phyloP scores from a whole-genome alignment of 2,329 filamentous ascomycete genomes.

The Juglanconis sp. region DNA sequence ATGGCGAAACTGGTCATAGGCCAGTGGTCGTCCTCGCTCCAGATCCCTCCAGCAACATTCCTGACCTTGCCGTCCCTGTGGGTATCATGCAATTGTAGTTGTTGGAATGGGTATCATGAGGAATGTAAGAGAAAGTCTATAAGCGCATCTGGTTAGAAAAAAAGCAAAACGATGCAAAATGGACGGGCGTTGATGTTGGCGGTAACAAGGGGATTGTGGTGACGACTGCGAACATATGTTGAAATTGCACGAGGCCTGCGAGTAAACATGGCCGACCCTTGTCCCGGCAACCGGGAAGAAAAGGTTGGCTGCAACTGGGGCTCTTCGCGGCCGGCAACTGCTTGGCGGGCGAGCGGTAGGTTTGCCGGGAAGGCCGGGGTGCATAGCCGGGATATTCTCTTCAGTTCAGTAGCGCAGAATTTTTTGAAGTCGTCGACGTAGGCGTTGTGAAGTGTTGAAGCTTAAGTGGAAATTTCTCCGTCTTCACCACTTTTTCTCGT shows the following conservation, averaged over 20 bases:
- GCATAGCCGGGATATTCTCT: slow-evolving; percentile 2
- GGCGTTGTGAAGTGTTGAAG: background rate
- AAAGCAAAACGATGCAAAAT: background rate
- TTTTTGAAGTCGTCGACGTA: slow-evolving; percentile 19
- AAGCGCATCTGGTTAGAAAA: background rate
- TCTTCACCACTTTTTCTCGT: slow-evolving; percentile 4
- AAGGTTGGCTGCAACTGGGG: no score
- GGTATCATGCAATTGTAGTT: background rate
- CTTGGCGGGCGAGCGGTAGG: background rate
- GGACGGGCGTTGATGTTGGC: background rate
- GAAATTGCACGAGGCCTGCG: background rate
- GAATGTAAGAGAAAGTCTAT: background rate
- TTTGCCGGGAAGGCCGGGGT: slow-evolving; percentile 12
- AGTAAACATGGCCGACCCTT: background rate
- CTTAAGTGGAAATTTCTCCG: slow-evolving; percentile 5
- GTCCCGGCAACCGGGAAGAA: background rate
- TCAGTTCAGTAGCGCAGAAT: slow-evolving; percentile 15
- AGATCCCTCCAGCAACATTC: no score
- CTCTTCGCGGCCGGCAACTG: background rate
- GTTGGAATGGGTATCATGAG: background rate
- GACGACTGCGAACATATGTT: background rate
- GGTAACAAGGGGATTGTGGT: no score
- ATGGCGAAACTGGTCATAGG: background rate
- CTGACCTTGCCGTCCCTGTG: no score
- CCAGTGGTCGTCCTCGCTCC: background rate